Evolutionary conservation across 192 early-diverging fungal genomes (phyloP), one percentile per base, ranked within the genome.

Genomic region (Rhizoclosmatium globosum): DNA sequence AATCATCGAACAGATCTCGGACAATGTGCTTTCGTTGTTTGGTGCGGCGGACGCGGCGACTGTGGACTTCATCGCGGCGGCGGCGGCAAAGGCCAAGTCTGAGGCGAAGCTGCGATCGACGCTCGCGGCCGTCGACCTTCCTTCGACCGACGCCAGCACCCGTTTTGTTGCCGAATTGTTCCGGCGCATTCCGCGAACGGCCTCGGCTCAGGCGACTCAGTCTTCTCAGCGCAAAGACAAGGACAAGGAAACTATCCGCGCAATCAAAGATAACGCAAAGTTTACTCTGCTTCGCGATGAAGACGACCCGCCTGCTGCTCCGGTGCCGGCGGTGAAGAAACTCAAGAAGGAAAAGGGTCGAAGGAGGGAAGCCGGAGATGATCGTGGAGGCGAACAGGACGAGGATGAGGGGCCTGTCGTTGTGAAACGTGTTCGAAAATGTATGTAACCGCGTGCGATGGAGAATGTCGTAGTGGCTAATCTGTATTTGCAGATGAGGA

Each of bases 51-150:
- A 94, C 74, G 74, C 67, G 23, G 90, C 86, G 15, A 82, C 91
- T 21, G 88, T 92, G 31, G 93, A 94, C 82, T 94, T 88, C 80
- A 77, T 94, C 68, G 86, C 92, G 61, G 90, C 92, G 11, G 77
- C 85, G 81, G 93, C 92, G 4, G 75, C 91, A 79, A 89, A 75
- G 1, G 82, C 92, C 47, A 92, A 89, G 77, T 89, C 90, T 0
- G 83, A 86, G 19, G 76, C 84, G 44, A 77, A 70, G 39, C 83
- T 97, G 23, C 74, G 85, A 2, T 46, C 71, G 45, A 79, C 82
- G 6, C 87, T 97, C 2, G 79, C 83, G 50, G 60, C 56, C 44
- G 87, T 82, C 21, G 89, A 87, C 42, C 85, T 95, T 4, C 93
- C 94, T 2, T 56, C 76, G n/a, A 83, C 85, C 58, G 80, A 83